Conservation (phyloP, 2,329 filamentous ascomycete species). For the Neoscytalidium dimidiatum region DNA sequence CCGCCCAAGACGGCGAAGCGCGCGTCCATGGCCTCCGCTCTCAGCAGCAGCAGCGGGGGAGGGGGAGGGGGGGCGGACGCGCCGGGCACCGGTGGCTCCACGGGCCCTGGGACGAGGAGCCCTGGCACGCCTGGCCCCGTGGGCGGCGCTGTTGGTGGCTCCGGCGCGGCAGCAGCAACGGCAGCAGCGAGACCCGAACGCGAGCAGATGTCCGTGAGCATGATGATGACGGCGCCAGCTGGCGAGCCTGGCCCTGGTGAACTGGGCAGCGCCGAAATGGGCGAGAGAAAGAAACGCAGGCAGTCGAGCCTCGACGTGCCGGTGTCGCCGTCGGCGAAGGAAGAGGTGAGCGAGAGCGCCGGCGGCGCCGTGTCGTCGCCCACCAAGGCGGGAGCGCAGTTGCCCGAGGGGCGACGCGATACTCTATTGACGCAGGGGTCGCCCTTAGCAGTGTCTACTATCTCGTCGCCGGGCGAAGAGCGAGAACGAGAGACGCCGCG, state of each 20-base stretch:
- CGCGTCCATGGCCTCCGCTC: slow-evolving; percentile 24
- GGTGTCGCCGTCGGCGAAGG: neutral
- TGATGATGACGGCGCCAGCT: slow-evolving; percentile 36
- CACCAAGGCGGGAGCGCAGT: slow-evolving; percentile 15
- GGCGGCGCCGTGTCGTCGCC: neutral
- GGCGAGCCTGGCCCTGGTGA: slow-evolving; percentile 35
- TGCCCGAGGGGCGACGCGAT: slow-evolving; percentile 23
- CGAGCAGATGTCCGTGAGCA: slow-evolving; percentile 35
- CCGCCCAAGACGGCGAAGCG: slow-evolving; percentile 34
- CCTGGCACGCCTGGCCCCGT: slow-evolving; percentile 28
- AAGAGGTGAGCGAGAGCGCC: slow-evolving; percentile 6
- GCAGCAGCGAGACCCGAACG: slow-evolving; percentile 28
- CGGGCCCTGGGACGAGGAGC: slow-evolving; percentile 24
- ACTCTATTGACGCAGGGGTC: slow-evolving; percentile 30
- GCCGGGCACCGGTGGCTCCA: slow-evolving; percentile 21
- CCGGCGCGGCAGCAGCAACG: slow-evolving; percentile 29
- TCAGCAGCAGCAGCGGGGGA: slow-evolving; percentile 15
- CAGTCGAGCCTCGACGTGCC: neutral
- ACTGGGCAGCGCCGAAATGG: slow-evolving; percentile 23
- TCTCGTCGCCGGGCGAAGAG: slow-evolving; percentile 14
- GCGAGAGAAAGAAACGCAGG: neutral
- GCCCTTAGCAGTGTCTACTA: neutral
- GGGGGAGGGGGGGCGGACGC: slow-evolving; percentile 26
- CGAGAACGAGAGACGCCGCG: slow-evolving; percentile 7
- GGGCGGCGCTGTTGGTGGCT: slow-evolving; percentile 22